A percentile compares a stretch with the other conserved stretches of the same genome.
phyloP scores from a whole-genome alignment of 306 rosid genomes.

The Vigna radiata region DNA sequence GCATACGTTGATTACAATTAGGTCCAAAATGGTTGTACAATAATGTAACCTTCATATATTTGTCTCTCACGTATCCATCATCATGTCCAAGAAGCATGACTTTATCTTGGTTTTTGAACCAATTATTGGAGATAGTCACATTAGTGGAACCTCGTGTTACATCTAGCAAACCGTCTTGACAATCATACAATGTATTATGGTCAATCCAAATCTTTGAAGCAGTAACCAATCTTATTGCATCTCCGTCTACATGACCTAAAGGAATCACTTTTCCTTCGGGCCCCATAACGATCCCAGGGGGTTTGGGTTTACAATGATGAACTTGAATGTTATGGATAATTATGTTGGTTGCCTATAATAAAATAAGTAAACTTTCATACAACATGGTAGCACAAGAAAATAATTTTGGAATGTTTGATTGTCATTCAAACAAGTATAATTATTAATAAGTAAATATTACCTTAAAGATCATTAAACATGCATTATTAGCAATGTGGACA shows the following conservation, averaged over 20 bases:
- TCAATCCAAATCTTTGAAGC: conserved; percentile 1
- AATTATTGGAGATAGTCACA: neutral
- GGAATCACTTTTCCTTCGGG: neutral
- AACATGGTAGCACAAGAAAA: neutral
- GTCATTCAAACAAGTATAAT: neutral
- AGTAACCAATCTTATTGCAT: neutral
- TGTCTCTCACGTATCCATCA: neutral
- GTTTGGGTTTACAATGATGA: neutral
- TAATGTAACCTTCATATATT: neutral
- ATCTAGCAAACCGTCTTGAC: neutral
- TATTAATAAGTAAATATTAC: neutral
- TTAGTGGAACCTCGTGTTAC: neutral
- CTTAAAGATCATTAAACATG: neutral
- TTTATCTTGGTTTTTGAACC: neutral
- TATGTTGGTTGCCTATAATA: neutral
- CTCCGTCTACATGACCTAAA: neutral
- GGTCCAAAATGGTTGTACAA: neutral
- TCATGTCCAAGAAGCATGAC: neutral
- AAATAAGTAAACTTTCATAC: neutral
- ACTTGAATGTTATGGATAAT: neutral
- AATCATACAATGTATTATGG: neutral
- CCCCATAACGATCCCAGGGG: neutral
- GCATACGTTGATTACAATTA: neutral
- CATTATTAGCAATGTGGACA: neutral
- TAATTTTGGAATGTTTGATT: neutral